Conservation (phyloP, 2,329 filamentous ascomycete species). For the Talaromyces sp. region DNA sequence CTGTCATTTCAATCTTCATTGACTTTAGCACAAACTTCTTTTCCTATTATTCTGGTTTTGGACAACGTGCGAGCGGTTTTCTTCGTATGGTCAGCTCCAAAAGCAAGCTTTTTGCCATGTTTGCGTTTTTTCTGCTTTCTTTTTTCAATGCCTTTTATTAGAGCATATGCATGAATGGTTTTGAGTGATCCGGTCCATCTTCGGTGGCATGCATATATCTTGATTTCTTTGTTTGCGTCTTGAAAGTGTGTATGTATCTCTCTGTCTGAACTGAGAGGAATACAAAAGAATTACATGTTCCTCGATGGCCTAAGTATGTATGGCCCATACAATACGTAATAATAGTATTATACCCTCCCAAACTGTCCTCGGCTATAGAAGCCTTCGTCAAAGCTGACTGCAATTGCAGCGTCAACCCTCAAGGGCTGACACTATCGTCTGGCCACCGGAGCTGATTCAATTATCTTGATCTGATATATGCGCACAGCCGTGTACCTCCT, state of each 20-base stretch:
- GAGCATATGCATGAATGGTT: slow-evolving; percentile 13
- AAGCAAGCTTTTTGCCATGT: neutral
- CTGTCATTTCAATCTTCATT: neutral
- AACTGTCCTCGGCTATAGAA: neutral
- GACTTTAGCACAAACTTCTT: neutral
- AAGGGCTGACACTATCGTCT: neutral
- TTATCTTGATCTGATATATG: neutral
- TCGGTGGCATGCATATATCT: slow-evolving; percentile 3
- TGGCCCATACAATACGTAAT: neutral
- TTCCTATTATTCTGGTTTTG: neutral
- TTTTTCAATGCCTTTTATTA: neutral
- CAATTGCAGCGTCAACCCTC: neutral
- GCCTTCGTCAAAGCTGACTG: neutral
- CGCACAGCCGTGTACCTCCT: neutral
- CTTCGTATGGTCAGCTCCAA: neutral
- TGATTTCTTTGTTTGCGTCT: neutral
- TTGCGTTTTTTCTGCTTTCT: neutral
- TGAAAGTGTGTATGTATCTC: neutral
- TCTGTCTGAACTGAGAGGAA: neutral
- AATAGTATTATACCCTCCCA: neutral
- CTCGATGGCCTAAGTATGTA: neutral
- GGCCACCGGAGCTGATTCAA: neutral
- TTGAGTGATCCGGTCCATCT: neutral
- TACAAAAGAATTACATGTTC: neutral
- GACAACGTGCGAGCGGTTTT: neutral